These are phyloP conservation scores for Pistacia vera DNA, from an alignment of 345 rosid species.

Conservation along the genomic window DNA sequence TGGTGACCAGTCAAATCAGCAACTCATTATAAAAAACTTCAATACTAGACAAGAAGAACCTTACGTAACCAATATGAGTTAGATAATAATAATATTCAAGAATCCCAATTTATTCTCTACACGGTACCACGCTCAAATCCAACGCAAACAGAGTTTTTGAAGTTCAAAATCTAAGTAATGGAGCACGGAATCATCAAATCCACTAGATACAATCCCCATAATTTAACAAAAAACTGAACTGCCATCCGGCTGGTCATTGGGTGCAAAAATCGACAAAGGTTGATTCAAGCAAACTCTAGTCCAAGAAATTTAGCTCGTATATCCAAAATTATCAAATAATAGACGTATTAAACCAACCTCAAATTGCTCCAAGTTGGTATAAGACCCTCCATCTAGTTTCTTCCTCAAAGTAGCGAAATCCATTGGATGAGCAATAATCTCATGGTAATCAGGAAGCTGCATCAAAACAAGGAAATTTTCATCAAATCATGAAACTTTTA, in stretches of 20 bases:
- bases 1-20: neutral
- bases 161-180: neutral
- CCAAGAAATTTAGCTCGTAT: neutral
- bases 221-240: neutral
- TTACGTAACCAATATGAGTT: neutral
- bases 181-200: neutral
- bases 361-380: constrained; percentile 77
- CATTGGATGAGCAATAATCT: constrained; percentile 81
- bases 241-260: neutral
- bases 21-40: neutral
- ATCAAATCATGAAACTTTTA: constrained; percentile 15
- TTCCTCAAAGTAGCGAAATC: constrained; percentile 83
- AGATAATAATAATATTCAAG: neutral
- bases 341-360: constrained; percentile 53
- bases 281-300: neutral
- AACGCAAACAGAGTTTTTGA: neutral
- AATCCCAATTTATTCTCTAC: neutral
- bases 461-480: constrained; percentile 20
- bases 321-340: neutral
- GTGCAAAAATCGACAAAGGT: neutral
- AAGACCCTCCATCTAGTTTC: constrained; percentile 64
- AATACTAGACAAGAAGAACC: neutral
- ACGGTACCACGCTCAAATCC: neutral
- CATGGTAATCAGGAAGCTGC: constrained; percentile 98
- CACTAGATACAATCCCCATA: neutral